A percentile compares a stretch with the other conserved stretches of the same genome.
Evolutionary conservation across 1,284 basidiomycete genomes (phyloP).

Genomic region (Jaminaea rosea): DNA sequence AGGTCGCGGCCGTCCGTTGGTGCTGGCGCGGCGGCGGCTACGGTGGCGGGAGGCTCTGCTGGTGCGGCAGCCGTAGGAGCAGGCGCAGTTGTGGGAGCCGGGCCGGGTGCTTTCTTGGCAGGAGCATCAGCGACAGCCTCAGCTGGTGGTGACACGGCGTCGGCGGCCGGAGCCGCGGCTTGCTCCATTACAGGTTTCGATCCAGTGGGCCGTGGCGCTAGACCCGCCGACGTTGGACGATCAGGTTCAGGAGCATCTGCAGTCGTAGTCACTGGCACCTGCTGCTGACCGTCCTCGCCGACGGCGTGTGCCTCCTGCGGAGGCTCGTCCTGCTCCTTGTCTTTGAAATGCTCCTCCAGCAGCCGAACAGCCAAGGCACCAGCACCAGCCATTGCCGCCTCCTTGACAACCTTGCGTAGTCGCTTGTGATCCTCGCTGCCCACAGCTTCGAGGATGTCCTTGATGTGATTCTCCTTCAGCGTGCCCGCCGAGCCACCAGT

Average conservation of each 20-base stretch:
- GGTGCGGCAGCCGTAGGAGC: slow-evolving; percentile 7
- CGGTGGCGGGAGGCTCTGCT: neutral
- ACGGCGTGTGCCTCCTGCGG: slow-evolving; percentile 12
- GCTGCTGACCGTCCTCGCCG: neutral
- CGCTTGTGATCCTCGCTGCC: slow-evolving; percentile 15
- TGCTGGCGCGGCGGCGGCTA: neutral
- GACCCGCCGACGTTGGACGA: neutral
- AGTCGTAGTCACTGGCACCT: neutral
- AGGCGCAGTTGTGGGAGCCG: neutral
- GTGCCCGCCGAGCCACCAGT: neutral
- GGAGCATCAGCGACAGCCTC: no score
- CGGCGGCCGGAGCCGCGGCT: neutral
- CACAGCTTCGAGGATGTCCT: slow-evolving; percentile 13
- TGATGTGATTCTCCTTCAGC: slow-evolving; percentile 4
- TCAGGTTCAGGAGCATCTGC: neutral
- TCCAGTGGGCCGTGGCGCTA: neutral
- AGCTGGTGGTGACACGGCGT: no score
- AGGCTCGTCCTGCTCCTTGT: slow-evolving; percentile 5
- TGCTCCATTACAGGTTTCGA: neutral
- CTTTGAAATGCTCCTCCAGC: slow-evolving; percentile 13
- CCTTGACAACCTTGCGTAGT: slow-evolving; percentile 15
- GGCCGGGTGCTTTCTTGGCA: no score
- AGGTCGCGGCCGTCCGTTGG: no score
- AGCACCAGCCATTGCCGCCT: slow-evolving; percentile 18
- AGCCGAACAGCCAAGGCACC: slow-evolving; percentile 26